A percentile compares a stretch with the other conserved stretches of the same genome.
Conservation (phyloP, 176 grass and related monocot genomes). For the Panicum miliaceum region DNA sequence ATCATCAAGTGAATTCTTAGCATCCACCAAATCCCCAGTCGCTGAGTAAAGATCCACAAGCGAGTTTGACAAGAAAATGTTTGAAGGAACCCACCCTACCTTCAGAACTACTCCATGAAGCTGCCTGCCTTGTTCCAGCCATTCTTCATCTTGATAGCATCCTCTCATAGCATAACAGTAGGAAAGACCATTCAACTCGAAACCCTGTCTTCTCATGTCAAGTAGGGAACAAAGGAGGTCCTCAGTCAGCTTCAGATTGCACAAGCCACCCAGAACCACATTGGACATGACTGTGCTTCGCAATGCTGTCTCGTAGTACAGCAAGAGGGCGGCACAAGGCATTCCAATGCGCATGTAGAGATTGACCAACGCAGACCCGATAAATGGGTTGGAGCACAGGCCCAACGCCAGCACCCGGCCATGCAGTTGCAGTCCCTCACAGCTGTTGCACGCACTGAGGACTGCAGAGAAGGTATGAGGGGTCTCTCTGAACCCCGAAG, state of each 20-base stretch:
- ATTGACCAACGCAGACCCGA: constrained; percentile 38
- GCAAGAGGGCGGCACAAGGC: constrained; percentile 26
- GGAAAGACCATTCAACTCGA: constrained; percentile 43
- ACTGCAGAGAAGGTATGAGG: constrained; percentile 39
- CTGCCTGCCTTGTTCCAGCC: constrained; percentile 43
- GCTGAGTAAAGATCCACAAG: constrained; percentile 47
- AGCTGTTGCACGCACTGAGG: constrained; percentile 16
- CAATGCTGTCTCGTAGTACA: constrained; percentile 7
- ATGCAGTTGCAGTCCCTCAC: constrained; percentile 39
- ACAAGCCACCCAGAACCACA: constrained; percentile 45
- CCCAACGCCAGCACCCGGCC: constrained; percentile 21
- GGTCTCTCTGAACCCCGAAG: constrained; percentile 34
- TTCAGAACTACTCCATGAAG: constrained; percentile 47
- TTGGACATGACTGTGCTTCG: constrained; percentile 36
- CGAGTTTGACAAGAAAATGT: constrained; percentile 48
- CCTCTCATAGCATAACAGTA: constrained; percentile 36
- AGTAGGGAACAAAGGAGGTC: constrained; percentile 32
- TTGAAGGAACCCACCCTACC: constrained; percentile 40
- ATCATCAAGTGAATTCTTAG: constrained; percentile 18
- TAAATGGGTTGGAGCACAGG: constrained; percentile 28
- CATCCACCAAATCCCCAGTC: constrained; percentile 24
- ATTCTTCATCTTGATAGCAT: constrained; percentile 36
- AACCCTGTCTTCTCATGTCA: constrained; percentile 27
- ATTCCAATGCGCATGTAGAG: constrained; percentile 34
- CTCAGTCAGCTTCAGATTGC: constrained; percentile 22